Base-by-base conservation (phyloP, 1,284 basidiomycete genomes). In the Ganoderma lucidum region DNA sequence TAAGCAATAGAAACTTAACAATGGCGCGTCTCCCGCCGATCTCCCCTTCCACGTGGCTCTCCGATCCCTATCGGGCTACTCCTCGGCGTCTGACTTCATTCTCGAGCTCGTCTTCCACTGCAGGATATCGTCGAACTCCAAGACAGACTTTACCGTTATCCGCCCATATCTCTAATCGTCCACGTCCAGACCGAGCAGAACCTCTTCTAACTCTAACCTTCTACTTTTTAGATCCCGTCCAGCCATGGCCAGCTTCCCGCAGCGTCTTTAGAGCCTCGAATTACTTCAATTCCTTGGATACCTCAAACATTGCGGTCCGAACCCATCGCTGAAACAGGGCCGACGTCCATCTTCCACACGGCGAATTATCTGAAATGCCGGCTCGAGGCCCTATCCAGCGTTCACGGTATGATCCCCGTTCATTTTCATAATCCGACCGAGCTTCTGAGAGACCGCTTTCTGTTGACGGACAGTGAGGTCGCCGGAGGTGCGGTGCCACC, bases 1-100 rank as follows among this genome's bases (percentile, higher is more conserved):
- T 37, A 53, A 67, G 53, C 35, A 61, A 48, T n/a, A 45, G 41
- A 35, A 15, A 39, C 35, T 30, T 42, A 45, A 53, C 19, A 35
- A 28, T 35, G 23, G 23, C 23, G 30, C 59, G 41, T 6, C 53
- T 58, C 15, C 55, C n/a, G 37, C 32, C 58, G 58, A 59, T 59
- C 23, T 28, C 39, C 59, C 39, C 35, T 3, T 56, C 63, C 63
- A 65, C 53, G 63, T 65, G 63, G 23, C 59, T 17, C 23, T 19
- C 39, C 23, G 39, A 61, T 61, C 28, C 23, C 5, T 28, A 42
- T 59, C 59, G 59, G 39, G 37, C 41, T 12, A 19, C 48, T 5
- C 48, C 2, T 12, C 23, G 23, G 23, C 23, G 23, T 28, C 28
- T 8, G 23, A 23, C 6, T 23, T 51, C 9, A 12, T 48, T 6